Evolutionary conservation across 306 rosid genomes (phyloP).

Genomic region (Bauhinia variegata): DNA sequence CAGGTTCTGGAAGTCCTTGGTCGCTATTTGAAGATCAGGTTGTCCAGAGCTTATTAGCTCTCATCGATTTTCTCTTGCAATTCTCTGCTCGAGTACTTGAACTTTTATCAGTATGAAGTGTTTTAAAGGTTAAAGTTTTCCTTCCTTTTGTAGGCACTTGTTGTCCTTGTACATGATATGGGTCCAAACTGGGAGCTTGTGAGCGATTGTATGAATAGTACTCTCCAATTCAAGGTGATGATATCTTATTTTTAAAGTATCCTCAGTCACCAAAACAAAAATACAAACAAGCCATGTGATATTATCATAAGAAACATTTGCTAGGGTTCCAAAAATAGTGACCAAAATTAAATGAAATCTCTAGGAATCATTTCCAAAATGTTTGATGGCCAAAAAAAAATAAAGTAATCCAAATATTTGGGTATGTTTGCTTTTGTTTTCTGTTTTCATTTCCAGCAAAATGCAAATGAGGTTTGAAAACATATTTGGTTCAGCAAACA

Average conservation of each 20-base stretch:
- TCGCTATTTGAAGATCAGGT: constrained; percentile 96
- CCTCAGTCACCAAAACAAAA: background rate
- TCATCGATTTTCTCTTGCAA: background rate
- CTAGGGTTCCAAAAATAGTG: background rate
- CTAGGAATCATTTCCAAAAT: background rate
- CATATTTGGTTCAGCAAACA: background rate
- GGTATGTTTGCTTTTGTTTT: no score
- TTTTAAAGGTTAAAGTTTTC: constrained; percentile 19
- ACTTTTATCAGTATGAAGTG: constrained; percentile 6
- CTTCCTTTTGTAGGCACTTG: constrained; percentile 73
- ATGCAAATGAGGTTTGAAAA: no score
- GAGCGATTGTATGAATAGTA: constrained; percentile 88
- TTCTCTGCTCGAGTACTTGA: no score
- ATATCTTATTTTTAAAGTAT: background rate
- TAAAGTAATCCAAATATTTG: no score
- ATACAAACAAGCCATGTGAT: background rate
- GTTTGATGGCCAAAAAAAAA: no score
- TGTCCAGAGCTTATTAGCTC: constrained; percentile 19
- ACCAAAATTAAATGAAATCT: background rate
- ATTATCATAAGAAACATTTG: background rate
- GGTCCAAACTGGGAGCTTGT: constrained; percentile 99
- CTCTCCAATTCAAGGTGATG: constrained; percentile 85
- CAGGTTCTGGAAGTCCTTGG: constrained; percentile 92
- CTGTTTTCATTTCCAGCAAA: no score
- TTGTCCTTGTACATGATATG: constrained; percentile 98